Percentiles rank a stretch among this genome's conserved stretches.
phyloP scores from a whole-genome alignment of 2,329 filamentous ascomycete species.

The Aspergillus puulaauensis region DNA sequence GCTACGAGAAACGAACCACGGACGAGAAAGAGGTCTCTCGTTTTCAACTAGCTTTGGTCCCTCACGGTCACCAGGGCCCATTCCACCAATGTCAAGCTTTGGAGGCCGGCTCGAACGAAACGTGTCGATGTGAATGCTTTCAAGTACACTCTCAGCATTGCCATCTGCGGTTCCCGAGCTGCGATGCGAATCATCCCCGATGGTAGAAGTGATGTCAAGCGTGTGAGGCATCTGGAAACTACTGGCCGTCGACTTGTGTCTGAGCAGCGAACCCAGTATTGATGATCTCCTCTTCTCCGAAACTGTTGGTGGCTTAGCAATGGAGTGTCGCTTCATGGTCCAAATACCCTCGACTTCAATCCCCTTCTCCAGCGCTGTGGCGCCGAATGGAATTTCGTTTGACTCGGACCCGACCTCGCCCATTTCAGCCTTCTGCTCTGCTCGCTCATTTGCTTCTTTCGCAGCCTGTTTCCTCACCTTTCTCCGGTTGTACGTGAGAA shows the following conservation, averaged over 20 bases:
- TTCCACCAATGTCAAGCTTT: conserved; percentile 1
- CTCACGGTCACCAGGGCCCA: not conserved
- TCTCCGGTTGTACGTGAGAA: conserved; percentile 59
- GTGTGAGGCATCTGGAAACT: conserved; percentile 1
- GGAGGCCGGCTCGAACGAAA: conserved; percentile 5
- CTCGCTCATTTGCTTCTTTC: conserved; percentile 66
- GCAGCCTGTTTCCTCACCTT: conserved; percentile 61
- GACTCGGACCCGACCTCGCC: conserved; percentile 53
- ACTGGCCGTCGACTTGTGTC: not conserved
- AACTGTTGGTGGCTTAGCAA: conserved; percentile 23
- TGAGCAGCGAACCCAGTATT: conserved; percentile 2
- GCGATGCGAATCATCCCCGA: not conserved
- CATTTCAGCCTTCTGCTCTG: conserved; percentile 51
- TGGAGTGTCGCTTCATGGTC: conserved; percentile 56
- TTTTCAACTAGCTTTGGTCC: not conserved
- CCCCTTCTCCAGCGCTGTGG: conserved; percentile 79
- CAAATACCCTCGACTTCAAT: conserved; percentile 84
- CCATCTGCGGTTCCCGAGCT: not conserved
- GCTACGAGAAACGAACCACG: conserved; percentile 16
- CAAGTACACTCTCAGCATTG: conserved; percentile 1
- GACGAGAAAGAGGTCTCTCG: conserved; percentile 11
- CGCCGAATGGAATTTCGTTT: conserved; percentile 77
- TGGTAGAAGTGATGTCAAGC: not conserved
- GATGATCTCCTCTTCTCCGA: conserved; percentile 20
- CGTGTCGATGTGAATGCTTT: conserved; percentile 8